These are phyloP conservation scores for Trichoderma atroviride DNA, from an alignment of 2,329 filamentous ascomycete genomes.

Conservation along the genomic window DNA sequence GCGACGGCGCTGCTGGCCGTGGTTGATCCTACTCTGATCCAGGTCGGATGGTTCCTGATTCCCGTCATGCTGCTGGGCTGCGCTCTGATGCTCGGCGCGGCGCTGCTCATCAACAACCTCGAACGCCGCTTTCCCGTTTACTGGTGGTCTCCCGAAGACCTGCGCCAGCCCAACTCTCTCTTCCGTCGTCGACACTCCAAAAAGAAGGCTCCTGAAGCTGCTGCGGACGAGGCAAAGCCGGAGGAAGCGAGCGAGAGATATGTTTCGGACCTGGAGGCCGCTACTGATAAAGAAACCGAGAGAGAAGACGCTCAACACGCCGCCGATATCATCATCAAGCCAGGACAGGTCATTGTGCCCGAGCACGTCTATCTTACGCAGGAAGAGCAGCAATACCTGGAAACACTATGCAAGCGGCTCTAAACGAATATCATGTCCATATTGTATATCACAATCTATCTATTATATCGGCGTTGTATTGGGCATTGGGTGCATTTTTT, in stretches of 20 bases:
- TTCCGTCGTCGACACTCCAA: slow-evolving; percentile 24
- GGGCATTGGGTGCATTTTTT: not conserved
- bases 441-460: not conserved
- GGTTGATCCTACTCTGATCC: slow-evolving; percentile 54
- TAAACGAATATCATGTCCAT: slow-evolving; percentile 29
- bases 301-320: slow-evolving; percentile 28
- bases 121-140: slow-evolving; percentile 68
- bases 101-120: slow-evolving; percentile 70
- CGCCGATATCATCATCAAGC: slow-evolving; percentile 42
- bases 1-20: slow-evolving; percentile 73
- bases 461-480: not conserved
- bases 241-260: slow-evolving; percentile 17
- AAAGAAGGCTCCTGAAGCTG: not conserved
- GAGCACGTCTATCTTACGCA: slow-evolving; percentile 42
- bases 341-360: slow-evolving; percentile 41
- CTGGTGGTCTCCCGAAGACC: slow-evolving; percentile 63
- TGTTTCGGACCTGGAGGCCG: slow-evolving; percentile 24
- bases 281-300: slow-evolving; percentile 25
- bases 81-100: slow-evolving; percentile 62
- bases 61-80: slow-evolving; percentile 64
- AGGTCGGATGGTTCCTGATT: slow-evolving; percentile 70
- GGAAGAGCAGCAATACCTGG: slow-evolving; percentile 42
- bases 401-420: slow-evolving; percentile 41
- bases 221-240: slow-evolving; percentile 25
- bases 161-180: slow-evolving; percentile 28